Evolutionary conservation across 306 rosid species (phyloP), one percentile per base, ranked within the genome.

Genomic region (Boehmeria nivea): DNA sequence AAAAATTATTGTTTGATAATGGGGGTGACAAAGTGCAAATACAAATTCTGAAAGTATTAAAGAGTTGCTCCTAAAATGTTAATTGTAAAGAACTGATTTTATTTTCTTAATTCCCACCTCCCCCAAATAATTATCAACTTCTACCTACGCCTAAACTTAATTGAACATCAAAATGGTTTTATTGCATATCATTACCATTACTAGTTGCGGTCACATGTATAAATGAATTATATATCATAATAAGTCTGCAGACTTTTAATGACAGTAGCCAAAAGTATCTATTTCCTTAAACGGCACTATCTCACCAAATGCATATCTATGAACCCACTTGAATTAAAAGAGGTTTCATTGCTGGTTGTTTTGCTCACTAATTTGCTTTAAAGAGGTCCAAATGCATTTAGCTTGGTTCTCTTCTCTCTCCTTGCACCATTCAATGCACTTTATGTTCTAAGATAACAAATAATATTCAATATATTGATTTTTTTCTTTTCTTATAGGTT

Each of bases 281-380:
- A 36, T 57, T 57, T 39, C 4, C 51, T 42, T 3, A 42, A 44
- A 43, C n/a, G 9, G 25, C 42, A 25, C 38, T 43, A 44, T 44
- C 64, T 16, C 26, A 59, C 25, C 47, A 38, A 31, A 56, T 31
- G 38, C 9, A 22, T 25, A 44, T 27, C 53, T 44, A 15, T 16
- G 52, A 26, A 43, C 28, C 31, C 64, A 43, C 42, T 43, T 59
- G 25, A 27, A 43, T 43, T 27, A 12, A 57, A 57, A 18, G 56
- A 36, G 27, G 50, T 57, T 56, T 8, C 37, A 40, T n/a, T 33
- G n/a, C 22, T 44, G 27, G 54, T 44, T 43, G 54, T 18, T 59
- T 26, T 27, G 16, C 24, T 25, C 6, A 17, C 19, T 27, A 43
- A 44, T 16, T 18, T 27, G 26, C 16, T 27, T 59, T 27, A 3